A percentile compares a stretch with the other conserved stretches of the same genome.
Evolutionary conservation across 2,329 filamentous ascomycete species (phyloP).

Genomic region (Elsinoe australis): DNA sequence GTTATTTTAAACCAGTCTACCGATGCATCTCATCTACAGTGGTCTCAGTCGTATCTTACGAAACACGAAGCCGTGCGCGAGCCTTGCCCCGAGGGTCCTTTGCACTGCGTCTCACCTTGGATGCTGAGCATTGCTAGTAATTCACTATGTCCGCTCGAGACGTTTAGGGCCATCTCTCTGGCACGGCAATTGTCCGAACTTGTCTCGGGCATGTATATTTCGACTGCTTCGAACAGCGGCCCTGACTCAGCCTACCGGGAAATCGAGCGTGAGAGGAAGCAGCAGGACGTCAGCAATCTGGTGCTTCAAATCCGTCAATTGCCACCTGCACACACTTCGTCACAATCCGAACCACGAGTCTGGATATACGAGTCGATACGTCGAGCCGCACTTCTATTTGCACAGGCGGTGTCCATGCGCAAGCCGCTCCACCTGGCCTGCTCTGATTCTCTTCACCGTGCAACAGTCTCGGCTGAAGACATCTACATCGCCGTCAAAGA

Average conservation of each 20-base stretch:
- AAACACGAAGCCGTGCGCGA: not conserved
- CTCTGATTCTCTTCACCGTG: not conserved
- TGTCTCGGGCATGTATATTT: too few species aligned
- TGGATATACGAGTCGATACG: not conserved
- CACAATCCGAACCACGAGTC: not conserved
- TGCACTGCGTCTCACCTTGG: not conserved
- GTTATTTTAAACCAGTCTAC: not conserved
- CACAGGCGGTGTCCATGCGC: not conserved
- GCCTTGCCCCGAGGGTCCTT: not conserved
- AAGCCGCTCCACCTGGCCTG: not conserved
- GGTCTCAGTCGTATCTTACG: not conserved
- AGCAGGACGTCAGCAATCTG: too few species aligned
- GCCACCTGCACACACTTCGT: too few species aligned
- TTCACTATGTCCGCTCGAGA: not conserved
- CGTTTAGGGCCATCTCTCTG: not conserved
- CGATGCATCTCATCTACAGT: not conserved
- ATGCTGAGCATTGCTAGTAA: not conserved
- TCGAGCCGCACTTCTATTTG: not conserved
- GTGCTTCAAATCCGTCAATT: too few species aligned
- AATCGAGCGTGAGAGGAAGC: too few species aligned
- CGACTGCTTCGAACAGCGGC: too few species aligned
- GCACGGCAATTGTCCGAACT: not conserved
- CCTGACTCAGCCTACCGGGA: too few species aligned
- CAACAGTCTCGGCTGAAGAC: not conserved
- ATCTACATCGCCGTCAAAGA: not conserved